These are phyloP conservation scores for Saksenaea vasiformis DNA, from an alignment of 371 early-diverging fungal genomes.

Conservation along the genomic window DNA sequence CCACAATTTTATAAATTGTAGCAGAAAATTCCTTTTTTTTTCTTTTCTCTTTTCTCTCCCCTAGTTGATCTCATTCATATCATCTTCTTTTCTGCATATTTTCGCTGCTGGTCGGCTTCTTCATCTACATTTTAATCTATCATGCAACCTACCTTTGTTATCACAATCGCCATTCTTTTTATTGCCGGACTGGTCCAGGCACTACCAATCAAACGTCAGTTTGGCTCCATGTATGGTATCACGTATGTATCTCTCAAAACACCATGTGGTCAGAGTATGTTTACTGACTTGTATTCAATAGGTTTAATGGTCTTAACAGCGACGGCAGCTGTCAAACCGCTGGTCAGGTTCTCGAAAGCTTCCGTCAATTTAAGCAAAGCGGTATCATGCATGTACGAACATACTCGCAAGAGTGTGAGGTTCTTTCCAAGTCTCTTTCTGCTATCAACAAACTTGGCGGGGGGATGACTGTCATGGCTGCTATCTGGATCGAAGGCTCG, in stretches of 20 bases:
- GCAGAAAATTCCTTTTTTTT: background rate
- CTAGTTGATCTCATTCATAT: background rate
- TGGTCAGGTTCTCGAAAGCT: constrained; percentile 17
- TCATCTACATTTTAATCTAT: background rate
- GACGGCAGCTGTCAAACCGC: constrained; percentile 38
- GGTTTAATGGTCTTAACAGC: constrained; percentile 33
- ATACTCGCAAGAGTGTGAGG: constrained; percentile 50
- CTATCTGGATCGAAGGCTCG: constrained; percentile 45
- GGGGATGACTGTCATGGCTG: constrained; percentile 44
- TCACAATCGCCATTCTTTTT: constrained; percentile 12
- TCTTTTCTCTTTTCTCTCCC: background rate
- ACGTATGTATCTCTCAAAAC: constrained; percentile 5
- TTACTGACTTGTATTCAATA: background rate
- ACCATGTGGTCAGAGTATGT: background rate
- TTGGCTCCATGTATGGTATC: constrained; percentile 22
- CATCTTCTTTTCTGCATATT: constrained; percentile 1
- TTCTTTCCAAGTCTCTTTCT: constrained; percentile 33
- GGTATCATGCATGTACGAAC: constrained; percentile 44
- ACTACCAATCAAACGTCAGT: constrained; percentile 24
- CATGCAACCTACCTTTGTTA: constrained; percentile 13
- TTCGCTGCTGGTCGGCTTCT: constrained; percentile 7
- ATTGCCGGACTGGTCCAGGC: constrained; percentile 25
- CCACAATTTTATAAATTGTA: background rate
- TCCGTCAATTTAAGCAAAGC: constrained; percentile 34
- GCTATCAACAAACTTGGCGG: constrained; percentile 31